Evolutionary conservation across 2,329 filamentous ascomycete species (phyloP).

Genomic region (Thielaviopsis cerberus): DNA sequence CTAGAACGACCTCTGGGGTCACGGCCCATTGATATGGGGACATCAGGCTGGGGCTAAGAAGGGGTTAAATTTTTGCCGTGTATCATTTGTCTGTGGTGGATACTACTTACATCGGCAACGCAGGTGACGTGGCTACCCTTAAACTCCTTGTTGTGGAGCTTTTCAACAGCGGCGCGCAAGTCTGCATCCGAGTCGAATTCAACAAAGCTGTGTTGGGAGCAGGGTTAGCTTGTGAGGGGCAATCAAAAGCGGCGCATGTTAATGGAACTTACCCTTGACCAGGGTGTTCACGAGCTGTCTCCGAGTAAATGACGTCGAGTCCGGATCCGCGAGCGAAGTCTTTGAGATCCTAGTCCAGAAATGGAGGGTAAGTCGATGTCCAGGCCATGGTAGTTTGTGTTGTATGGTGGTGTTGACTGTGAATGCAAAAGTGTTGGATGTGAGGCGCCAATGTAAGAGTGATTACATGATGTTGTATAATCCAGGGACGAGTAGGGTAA

Average conservation of each 20-base stretch:
- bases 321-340: slow-evolving; percentile 95
- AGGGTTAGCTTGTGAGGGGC: background rate
- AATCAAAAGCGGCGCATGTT: background rate
- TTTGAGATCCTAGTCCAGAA: slow-evolving; percentile 75
- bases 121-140: slow-evolving; percentile 78
- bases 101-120: slow-evolving; percentile 56
- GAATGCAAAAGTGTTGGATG: background rate
- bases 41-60: slow-evolving; percentile 57
- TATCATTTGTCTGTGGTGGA: slow-evolving; percentile 14
- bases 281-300: slow-evolving; percentile 67
- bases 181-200: slow-evolving; percentile 91
- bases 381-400: slow-evolving; percentile 22
- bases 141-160: slow-evolving; percentile 83
- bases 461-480: background rate
- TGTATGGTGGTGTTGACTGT: background rate
- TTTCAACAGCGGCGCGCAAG: slow-evolving; percentile 78
- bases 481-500: background rate
- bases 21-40: slow-evolving; percentile 29
- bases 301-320: slow-evolving; percentile 93
- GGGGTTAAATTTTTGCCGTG: background rate
- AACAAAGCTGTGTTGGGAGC: slow-evolving; percentile 50
- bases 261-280: slow-evolving; percentile 5
- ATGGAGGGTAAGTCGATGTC: slow-evolving; percentile 57
- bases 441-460: background rate
- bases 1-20: slow-evolving; percentile 58